Evolutionary conservation across 2,329 filamentous ascomycete species (phyloP).

Genomic region (Cladosporium austrohemisphaericum): DNA sequence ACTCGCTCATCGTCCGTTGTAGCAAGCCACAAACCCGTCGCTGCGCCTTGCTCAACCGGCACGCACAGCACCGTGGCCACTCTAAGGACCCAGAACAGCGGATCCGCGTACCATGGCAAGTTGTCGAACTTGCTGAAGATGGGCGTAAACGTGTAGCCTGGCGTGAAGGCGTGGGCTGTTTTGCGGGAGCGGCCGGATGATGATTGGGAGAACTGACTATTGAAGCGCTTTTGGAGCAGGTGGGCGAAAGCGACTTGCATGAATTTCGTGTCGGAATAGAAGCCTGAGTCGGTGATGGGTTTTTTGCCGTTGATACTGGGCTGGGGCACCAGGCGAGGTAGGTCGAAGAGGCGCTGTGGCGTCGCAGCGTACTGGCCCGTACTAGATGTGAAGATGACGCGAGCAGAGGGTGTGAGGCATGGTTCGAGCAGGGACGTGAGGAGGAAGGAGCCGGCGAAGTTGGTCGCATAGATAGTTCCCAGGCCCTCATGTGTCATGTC

Average conservation of each 20-base stretch:
- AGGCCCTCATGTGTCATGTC: conserved; percentile 21
- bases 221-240: conserved; percentile 16
- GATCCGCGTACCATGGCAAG: conserved; percentile 8
- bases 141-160: conserved; percentile 16
- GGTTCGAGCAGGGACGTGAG: conserved; percentile 22
- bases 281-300: neutral
- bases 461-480: conserved; percentile 21
- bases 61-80: conserved; percentile 10
- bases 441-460: conserved; percentile 24
- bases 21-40: conserved; percentile 19
- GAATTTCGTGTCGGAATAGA: conserved; percentile 18
- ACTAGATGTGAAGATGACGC: conserved; percentile 22
- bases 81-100: conserved; percentile 16
- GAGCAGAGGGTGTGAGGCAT: conserved; percentile 16
- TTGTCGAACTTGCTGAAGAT: conserved; percentile 17
- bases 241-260: conserved; percentile 19
- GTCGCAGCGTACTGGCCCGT: conserved; percentile 17
- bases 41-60: conserved; percentile 18
- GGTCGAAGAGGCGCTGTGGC: neutral
- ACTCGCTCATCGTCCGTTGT: conserved; percentile 16
- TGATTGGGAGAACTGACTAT: too few species aligned
- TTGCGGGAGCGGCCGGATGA: too few species aligned
- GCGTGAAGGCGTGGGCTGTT: conserved; percentile 18
- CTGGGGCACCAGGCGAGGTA: neutral
- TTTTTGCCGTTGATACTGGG: neutral